Evolutionary conservation across 768 basidiomycete species (phyloP).

Genomic region (Suillus americanus): DNA sequence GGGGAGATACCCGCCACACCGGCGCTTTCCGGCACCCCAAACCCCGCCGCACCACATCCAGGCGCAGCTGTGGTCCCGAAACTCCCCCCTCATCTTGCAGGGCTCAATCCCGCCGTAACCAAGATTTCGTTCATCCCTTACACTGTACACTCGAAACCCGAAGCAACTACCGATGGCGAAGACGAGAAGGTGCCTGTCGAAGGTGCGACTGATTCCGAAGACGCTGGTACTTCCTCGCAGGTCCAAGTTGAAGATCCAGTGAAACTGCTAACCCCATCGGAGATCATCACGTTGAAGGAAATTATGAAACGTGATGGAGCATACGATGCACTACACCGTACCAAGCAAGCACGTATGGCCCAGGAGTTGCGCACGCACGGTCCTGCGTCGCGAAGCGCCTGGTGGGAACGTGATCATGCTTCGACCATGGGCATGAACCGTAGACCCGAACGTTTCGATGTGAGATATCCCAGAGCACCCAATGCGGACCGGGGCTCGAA

Average conservation of each 20-base stretch:
- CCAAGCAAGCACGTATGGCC: conserved; percentile 51
- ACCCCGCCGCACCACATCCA: conserved; percentile 23
- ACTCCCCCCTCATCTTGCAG: conserved; percentile 32
- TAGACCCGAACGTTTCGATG: conserved; percentile 46
- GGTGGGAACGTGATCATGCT: conserved; percentile 63
- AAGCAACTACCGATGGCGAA: conserved; percentile 20
- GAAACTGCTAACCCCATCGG: conserved; percentile 27
- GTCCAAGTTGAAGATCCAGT: conserved; percentile 26
- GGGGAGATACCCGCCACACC: conserved; percentile 16
- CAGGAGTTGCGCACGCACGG: conserved; percentile 48
- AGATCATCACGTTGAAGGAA: conserved; percentile 33
- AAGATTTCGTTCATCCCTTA: conserved; percentile 30
- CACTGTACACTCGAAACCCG: conserved; percentile 17
- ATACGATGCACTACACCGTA: conserved; percentile 49
- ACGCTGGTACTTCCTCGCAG: conserved; percentile 3
- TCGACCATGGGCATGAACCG: conserved; percentile 31
- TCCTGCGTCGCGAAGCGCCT: conserved; percentile 44
- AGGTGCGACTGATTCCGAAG: conserved; percentile 19
- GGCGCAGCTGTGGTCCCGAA: conserved; percentile 29
- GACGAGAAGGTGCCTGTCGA: conserved; percentile 23
- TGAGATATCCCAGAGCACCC: conserved; percentile 53
- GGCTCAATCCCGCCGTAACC: conserved; percentile 32
- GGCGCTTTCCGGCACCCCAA: conserved; percentile 13
- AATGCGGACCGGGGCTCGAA: conserved; percentile 22
- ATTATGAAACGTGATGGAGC: conserved; percentile 39